Evolutionary conservation across 192 early-diverging fungal genomes (phyloP), one percentile per base, ranked within the genome.

Genomic region (Obelidium mucronatum): DNA sequence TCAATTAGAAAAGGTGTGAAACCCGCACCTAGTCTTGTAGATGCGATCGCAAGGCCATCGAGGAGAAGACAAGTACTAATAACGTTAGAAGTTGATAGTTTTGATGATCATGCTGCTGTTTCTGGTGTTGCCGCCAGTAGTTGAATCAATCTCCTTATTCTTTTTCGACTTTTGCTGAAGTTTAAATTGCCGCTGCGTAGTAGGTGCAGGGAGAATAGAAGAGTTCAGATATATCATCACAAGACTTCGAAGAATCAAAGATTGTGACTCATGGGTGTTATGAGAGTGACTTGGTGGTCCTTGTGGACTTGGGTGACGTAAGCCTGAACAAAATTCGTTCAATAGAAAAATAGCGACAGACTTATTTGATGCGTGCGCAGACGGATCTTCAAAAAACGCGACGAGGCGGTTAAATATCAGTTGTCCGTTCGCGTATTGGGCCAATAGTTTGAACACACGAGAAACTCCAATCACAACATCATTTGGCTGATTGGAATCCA

Each of bases 1-100:
- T 82, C 79, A 56, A 82, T 78, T 1, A 85, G 52, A 36, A 82
- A 52, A 26, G 67, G 68, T 1, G 58, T 17, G n/a, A 83, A 66
- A 30, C 75, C 61, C 11, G 54, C 17, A 17, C 65, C 71, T 13
- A 82, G 73, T 24, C 67, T 26, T 48, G 36, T 19, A 11, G 80
- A 64, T 13, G 48, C 35, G 2, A 64, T 71, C 3, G 65, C 40
- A 15, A 80, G 19, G 6, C 74, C 75, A 28, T 81, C 80, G 19
- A 84, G 80, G 13, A 84, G 15, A 1, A 79, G 62, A 33, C 36
- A 64, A 15, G 42, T 73, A 61, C 73, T 77, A 24, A 73, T 48
- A 37, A 82, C 79, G 40, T 66, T 58, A 6, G n/a, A 28, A n/a
- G 52, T 78, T 82, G 51, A 79, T 53, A 17, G 42, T 36, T 40